Evolutionary conservation across 176 grass and related monocot species (phyloP).

Genomic region (Eremochloa ophiuroides): DNA sequence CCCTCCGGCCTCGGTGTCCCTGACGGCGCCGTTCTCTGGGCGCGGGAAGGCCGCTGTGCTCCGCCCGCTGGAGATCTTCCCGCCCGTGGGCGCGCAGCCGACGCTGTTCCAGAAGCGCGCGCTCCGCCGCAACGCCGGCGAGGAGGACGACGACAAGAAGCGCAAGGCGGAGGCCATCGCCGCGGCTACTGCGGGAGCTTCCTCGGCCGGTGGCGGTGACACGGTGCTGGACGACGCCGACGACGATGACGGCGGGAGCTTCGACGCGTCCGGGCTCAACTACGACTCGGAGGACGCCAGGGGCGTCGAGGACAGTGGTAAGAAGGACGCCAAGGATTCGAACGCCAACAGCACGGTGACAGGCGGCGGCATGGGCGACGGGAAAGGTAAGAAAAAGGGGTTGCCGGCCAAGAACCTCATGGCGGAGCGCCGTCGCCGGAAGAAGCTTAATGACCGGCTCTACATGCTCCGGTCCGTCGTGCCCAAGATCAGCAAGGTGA

Average conservation of each 20-base stretch:
- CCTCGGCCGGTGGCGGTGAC: conserved; percentile 20
- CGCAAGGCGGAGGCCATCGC: conserved; percentile 37
- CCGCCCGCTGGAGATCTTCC: conserved; percentile 80
- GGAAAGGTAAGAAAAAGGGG: conserved; percentile 89
- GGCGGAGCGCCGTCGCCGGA: conserved; percentile 91
- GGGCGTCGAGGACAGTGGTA: conserved; percentile 53
- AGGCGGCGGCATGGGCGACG: conserved; percentile 14
- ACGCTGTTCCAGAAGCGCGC: conserved; percentile 97
- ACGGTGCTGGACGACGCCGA: conserved; percentile 34
- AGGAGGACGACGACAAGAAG: conserved; percentile 65
- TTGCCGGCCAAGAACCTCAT: conserved; percentile 98
- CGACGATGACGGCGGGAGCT: conserved; percentile 65
- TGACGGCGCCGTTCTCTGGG: conserved; percentile 37
- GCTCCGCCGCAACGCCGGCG: conserved; percentile 72
- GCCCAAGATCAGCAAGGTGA: conserved; percentile 99
- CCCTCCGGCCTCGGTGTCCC: conserved; percentile 1
- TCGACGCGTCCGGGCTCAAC: conserved; percentile 84
- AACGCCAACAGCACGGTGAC: conserved; percentile 57
- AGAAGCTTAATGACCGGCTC: conserved; percentile 99
- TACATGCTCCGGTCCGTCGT: conserved; percentile 99
- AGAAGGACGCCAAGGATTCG: conserved; percentile 64
- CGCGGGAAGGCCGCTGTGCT: conserved; percentile 67
- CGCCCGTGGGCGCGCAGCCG: conserved; percentile 75
- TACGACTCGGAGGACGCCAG: conserved; percentile 81
- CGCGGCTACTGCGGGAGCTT: not conserved